phyloP scores from a whole-genome alignment of 345 rosid genomes.

The Microcos paniculata region DNA sequence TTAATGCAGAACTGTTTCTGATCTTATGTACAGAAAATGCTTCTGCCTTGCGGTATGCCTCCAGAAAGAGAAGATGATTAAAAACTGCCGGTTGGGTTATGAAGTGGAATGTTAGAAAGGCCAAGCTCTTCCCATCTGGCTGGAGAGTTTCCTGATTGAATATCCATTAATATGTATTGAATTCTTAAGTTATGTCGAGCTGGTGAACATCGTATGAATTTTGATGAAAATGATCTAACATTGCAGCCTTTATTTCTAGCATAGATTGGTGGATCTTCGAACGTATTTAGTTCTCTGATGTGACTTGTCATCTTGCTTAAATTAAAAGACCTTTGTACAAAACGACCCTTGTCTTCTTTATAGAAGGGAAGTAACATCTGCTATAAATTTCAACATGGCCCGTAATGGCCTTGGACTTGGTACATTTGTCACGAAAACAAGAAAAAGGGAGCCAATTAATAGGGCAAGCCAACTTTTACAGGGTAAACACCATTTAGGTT shows the following conservation, averaged over 20 bases:
- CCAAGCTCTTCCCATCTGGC: not conserved
- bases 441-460: too few species aligned
- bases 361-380: too few species aligned
- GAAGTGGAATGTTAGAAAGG: not conserved
- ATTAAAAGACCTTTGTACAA: not conserved
- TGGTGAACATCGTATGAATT: not conserved
- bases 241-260: not conserved
- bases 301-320: not conserved
- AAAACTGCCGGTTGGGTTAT: not conserved
- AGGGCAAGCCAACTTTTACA: not conserved
- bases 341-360: too few species aligned
- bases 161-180: not conserved
- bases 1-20: not conserved
- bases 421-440: too few species aligned
- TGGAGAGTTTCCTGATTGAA: not conserved
- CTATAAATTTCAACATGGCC: too few species aligned
- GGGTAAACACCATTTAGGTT: not conserved
- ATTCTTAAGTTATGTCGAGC: not conserved
- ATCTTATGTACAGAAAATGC: constrained; percentile 82
- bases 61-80: constrained; percentile 94
- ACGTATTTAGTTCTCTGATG: not conserved
- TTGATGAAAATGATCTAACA: not conserved
- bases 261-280: not conserved
- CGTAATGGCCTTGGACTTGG: too few species aligned
- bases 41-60: constrained; percentile 86